phyloP scores from a whole-genome alignment of 176 grass and related monocot species.

The Tillandsia leiboldiana region DNA sequence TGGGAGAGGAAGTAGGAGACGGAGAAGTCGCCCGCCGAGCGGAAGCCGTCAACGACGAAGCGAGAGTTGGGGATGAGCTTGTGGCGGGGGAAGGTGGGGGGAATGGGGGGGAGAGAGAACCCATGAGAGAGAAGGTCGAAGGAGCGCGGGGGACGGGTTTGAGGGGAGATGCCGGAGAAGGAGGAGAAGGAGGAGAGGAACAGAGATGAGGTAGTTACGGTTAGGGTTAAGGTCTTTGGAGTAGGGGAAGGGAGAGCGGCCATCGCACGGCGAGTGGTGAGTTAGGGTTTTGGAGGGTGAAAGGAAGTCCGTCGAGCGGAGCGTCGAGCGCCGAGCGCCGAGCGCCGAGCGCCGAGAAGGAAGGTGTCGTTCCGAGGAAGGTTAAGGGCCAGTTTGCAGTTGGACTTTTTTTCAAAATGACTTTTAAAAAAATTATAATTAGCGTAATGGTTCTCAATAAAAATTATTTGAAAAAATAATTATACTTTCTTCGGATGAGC shows the following conservation, averaged over 20 bases:
- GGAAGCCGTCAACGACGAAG: slow-evolving; percentile 84
- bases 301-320: neutral
- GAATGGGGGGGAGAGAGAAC: slow-evolving; percentile 33
- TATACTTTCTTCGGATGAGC: too few species aligned
- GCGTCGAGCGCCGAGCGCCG: slow-evolving; percentile 14
- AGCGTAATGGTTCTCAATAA: too few species aligned
- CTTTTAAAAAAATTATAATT: too few species aligned
- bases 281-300: slow-evolving; percentile 16
- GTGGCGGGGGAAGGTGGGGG: slow-evolving; percentile 27
- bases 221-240: slow-evolving; percentile 1
- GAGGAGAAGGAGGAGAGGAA: slow-evolving; percentile 29
- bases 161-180: slow-evolving; percentile 26
- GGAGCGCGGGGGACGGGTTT: slow-evolving; percentile 17
- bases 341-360: slow-evolving; percentile 13
- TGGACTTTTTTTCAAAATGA: too few species aligned
- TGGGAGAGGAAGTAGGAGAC: slow-evolving; percentile 87
- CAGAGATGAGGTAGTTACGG: slow-evolving; percentile 22
- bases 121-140: slow-evolving; percentile 20
- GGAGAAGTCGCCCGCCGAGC: slow-evolving; percentile 69
- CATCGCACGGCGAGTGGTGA: slow-evolving; percentile 20
- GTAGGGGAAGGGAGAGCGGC: slow-evolving; percentile 32
- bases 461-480: too few species aligned
- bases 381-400: too few species aligned
- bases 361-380: too few species aligned
- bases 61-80: slow-evolving; percentile 63